Conservation (phyloP, 208 protist genomes). For the Leishmania tarentolae region DNA sequence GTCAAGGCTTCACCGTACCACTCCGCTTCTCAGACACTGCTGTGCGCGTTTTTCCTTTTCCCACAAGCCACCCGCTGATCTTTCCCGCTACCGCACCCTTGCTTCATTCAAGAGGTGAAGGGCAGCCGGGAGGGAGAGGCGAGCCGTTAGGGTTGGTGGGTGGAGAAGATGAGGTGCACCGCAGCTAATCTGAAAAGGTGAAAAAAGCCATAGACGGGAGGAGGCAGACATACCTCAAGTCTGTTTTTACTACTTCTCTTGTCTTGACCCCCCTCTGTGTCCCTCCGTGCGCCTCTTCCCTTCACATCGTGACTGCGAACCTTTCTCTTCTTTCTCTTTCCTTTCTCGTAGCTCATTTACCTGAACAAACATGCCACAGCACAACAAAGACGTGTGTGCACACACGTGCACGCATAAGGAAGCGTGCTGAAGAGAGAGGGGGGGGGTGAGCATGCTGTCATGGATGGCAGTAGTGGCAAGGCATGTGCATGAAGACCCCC, state of each 20-base stretch:
- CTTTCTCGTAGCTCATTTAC: slow-evolving; percentile 1
- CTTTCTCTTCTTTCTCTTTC: background rate
- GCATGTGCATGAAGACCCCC: background rate
- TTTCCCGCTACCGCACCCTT: background rate
- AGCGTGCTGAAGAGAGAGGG: background rate
- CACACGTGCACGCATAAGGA: background rate
- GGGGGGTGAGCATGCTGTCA: background rate
- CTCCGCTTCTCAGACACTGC: background rate
- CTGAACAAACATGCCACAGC: background rate
- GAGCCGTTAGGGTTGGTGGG: background rate
- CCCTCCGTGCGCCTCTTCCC: background rate
- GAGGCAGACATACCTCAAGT: background rate
- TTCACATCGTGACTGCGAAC: background rate
- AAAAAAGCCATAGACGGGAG: background rate
- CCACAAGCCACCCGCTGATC: background rate
- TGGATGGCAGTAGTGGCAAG: background rate
- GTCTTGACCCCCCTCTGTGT: background rate
- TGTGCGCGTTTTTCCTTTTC: background rate
- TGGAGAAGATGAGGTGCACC: background rate
- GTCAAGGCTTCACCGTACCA: background rate
- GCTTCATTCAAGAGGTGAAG: background rate
- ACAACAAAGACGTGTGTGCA: background rate
- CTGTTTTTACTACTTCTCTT: background rate
- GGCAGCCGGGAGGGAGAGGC: background rate
- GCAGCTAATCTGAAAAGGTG: background rate